phyloP scores from a whole-genome alignment of 352 stramenopile species.

The Globisporangium recalcitrans region DNA sequence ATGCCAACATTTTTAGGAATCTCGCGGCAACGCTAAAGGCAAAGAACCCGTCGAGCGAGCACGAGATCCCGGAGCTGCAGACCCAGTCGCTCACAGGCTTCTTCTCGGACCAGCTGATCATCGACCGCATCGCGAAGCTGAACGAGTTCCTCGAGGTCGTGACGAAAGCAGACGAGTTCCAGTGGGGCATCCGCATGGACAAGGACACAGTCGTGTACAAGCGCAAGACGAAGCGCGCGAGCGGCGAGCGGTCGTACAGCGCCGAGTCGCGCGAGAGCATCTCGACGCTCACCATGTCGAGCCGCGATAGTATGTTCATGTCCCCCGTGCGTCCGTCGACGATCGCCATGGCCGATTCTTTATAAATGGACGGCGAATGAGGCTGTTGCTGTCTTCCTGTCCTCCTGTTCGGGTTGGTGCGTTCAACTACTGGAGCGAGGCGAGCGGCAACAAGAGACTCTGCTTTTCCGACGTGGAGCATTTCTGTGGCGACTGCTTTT shows the following conservation, averaged over 20 bases:
- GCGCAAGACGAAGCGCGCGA: conserved; percentile 71
- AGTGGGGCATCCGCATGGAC: conserved; percentile 88
- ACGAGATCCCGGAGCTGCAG: conserved; percentile 76
- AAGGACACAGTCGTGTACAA: conserved; percentile 89
- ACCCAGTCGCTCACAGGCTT: conserved; percentile 78
- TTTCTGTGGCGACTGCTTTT: neutral
- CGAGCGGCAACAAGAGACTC: neutral
- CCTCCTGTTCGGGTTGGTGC: neutral
- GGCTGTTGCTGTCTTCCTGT: neutral
- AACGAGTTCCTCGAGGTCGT: conserved; percentile 86
- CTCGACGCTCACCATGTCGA: conserved; percentile 64
- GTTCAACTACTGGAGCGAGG: neutral
- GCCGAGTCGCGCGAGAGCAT: conserved; percentile 70
- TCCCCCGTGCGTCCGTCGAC: conserved; percentile 57
- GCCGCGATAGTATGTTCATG: conserved; percentile 78
- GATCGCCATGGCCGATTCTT: conserved; percentile 47
- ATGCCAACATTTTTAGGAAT: conserved; percentile 35
- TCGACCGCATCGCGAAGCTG: conserved; percentile 79
- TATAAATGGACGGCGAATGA: conserved; percentile 15
- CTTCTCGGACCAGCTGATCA: conserved; percentile 83
- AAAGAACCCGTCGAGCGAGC: conserved; percentile 69
- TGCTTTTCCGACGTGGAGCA: neutral
- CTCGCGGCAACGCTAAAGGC: conserved; percentile 74
- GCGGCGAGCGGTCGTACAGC: conserved; percentile 54
- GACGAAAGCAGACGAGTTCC: conserved; percentile 80